Evolutionary conservation across 2,329 filamentous ascomycete genomes (phyloP).

Genomic region (Nemania sp.): DNA sequence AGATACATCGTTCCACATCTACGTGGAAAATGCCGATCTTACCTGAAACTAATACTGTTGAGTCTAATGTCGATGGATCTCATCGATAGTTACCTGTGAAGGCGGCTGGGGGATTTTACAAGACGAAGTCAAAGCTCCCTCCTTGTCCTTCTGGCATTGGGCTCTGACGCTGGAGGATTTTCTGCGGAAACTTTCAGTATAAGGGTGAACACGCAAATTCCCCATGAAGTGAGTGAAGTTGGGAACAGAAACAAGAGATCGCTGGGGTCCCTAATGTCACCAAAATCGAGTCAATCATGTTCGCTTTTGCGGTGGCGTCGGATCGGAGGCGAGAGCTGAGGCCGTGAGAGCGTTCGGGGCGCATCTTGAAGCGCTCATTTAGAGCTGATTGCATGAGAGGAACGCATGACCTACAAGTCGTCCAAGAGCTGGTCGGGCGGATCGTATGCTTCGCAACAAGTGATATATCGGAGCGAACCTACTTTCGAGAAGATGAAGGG

Average conservation of each 20-base stretch:
- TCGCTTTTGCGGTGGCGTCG: neutral
- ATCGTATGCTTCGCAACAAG: neutral
- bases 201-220: constrained; percentile 34
- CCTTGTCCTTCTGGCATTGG: constrained; percentile 19
- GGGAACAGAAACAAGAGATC: constrained; percentile 41
- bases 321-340: constrained; percentile 36
- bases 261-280: constrained; percentile 36
- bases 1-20: no score
- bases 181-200: constrained; percentile 34
- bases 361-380: constrained; percentile 2
- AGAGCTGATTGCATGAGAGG: neutral
- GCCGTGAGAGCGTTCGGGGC: constrained; percentile 45
- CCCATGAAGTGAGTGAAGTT: constrained; percentile 28
- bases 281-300: constrained; percentile 33
- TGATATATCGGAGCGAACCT: neutral
- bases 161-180: constrained; percentile 38
- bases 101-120: neutral
- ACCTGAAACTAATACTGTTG: no score
- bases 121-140: neutral
- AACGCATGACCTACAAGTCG: neutral
- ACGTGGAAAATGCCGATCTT: no score
- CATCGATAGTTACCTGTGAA: no score
- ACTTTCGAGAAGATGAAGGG: neutral
- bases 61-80: no score
- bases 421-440: neutral